Base-by-base conservation (phyloP, 1,284 basidiomycete species). In the Ustanciosporium gigantosporum region DNA sequence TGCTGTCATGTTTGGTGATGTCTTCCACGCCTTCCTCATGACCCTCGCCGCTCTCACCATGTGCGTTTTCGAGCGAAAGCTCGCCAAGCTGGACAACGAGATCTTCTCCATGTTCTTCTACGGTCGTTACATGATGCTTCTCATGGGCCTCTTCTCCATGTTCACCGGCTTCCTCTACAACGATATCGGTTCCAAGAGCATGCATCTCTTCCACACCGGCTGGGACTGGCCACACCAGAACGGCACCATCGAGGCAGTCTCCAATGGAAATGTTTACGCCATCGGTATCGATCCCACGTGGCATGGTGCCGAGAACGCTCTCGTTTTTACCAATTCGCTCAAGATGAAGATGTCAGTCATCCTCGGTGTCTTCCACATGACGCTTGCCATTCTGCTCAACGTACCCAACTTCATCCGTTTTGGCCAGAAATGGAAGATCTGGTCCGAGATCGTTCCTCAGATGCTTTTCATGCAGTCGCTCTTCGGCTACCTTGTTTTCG, bases 331-430 rank as follows among this genome's bases (percentile, higher is more conserved):
- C 60, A 98, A 98, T 80, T 97, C 93, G 46, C 93, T 95, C 83
- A 99, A 98, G 87, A 99, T 99, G 95, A 98, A 99, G 83, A 93
- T 98, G 91, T 91, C 91, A 15, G 88, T 99, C 76, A 86, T 98
- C 45, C 81, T 98, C 50, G 95, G 95, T 80, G 94, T 98, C 65
- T 88, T 90, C 66, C 95, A 98, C 79, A 98, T 98, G 94, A 91
- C 94, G 11, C 97, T 98, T 78, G 91, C 94, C 22, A 84, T 97
- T 68, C 95, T 90, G 78, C 83, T 98, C 44, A 92, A 97, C 82
- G 82, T 97, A 6, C 91, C 92, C 37, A 98, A 98, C 81, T 90
- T 93, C 80, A 79, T 96, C 71, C 90, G 85, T 79, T 96, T 96
- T 82, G 92, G 90, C 78, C 88, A 90, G 41, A 82, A 82, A 37